These are phyloP conservation scores for Diaporthe sp. DNA, from an alignment of 2,329 filamentous ascomycete genomes.

Conservation along the genomic window DNA sequence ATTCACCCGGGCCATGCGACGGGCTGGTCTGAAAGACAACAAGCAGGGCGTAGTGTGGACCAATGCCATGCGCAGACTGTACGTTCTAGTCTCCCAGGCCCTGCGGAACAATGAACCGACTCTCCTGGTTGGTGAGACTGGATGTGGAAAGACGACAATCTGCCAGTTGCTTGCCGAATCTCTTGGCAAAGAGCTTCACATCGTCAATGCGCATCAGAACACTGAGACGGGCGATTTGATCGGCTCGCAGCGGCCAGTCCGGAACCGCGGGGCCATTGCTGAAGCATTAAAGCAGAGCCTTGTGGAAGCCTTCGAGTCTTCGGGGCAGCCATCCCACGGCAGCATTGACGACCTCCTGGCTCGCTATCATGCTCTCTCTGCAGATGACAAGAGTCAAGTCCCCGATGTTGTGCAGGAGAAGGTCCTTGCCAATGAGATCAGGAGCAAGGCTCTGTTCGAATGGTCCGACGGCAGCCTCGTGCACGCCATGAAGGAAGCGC, in stretches of 20 bases:
- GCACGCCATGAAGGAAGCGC: constrained; percentile 89
- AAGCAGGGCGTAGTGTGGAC: constrained; percentile 89
- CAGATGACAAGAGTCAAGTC: constrained; percentile 58
- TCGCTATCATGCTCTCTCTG: constrained; percentile 67
- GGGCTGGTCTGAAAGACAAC: constrained; percentile 61
- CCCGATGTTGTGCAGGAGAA: constrained; percentile 61
- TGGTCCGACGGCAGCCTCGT: constrained; percentile 97
- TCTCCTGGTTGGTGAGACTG: constrained; percentile 94
- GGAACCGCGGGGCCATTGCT: constrained; percentile 83
- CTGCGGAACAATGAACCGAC: constrained; percentile 93
- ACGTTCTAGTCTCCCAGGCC: constrained; percentile 88
- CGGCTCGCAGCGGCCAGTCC: constrained; percentile 90
- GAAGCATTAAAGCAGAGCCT: constrained; percentile 76
- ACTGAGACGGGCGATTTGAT: constrained; percentile 98
- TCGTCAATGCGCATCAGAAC: constrained; percentile 98
- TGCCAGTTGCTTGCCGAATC: constrained; percentile 92
- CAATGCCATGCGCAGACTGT: constrained; percentile 90
- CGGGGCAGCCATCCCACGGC: constrained; percentile 53
- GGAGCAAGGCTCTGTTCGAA: constrained; percentile 90
- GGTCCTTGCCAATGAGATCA: constrained; percentile 64
- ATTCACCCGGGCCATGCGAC: constrained; percentile 67
- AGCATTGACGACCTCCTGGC: constrained; percentile 68
- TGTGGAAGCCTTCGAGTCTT: constrained; percentile 54
- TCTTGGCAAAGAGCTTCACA: constrained; percentile 80
- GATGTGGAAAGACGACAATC: constrained; percentile 97